Evolutionary conservation across 2,329 filamentous ascomycete species (phyloP), one percentile per base, ranked within the genome.

Genomic region (Ophiocordyceps camponoti-rufipedis): DNA sequence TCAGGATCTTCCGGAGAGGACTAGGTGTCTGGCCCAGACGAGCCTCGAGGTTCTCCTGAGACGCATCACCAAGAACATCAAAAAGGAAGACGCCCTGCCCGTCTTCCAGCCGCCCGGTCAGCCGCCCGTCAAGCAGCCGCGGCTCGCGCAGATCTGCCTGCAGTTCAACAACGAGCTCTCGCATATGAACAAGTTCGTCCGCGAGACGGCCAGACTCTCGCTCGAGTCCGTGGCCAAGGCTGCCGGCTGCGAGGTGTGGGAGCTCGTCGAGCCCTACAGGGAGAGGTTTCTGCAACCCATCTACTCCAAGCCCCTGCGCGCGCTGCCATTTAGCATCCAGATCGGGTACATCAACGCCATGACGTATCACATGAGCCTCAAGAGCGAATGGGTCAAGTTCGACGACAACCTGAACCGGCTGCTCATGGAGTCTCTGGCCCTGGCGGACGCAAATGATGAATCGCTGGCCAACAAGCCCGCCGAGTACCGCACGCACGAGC

Each of bases 301-400:
- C 43, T 98, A 91, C 66, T 85, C 85, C 52, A 99, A 99, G 60
- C 91, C 91, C 13, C 65, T 99, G 18, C 77, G 91, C 49, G 93
- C 91, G 1, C 68, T 99, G 49, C 91, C 91, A 0, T 98, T 98
- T 57, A 74, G 85, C 5, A 89, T 86, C 3, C 93, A 98, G 64
- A 98, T 98, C 53, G 93, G 91, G 4, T 96, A 94, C 57, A 95
- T 99, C 53, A 93, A 98, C 59, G 91, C 91, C 1, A 87, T 98
- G 57, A 94, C 86, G 0, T 98, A 93, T 62, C 93, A 93, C 57
- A 75, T 99, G 66, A 81, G 82, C 47, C 71, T 98, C 43, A 89
- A 93, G 59, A 79, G 82, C 43, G 83, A 91, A 51, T 89, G 95
- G 55, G 78, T 98, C 28, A 78, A 81, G 8, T 94, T 96, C 59